These are phyloP conservation scores for Xylariaceae sp. DNA, from an alignment of 2,329 filamentous ascomycete genomes.

Conservation along the genomic window DNA sequence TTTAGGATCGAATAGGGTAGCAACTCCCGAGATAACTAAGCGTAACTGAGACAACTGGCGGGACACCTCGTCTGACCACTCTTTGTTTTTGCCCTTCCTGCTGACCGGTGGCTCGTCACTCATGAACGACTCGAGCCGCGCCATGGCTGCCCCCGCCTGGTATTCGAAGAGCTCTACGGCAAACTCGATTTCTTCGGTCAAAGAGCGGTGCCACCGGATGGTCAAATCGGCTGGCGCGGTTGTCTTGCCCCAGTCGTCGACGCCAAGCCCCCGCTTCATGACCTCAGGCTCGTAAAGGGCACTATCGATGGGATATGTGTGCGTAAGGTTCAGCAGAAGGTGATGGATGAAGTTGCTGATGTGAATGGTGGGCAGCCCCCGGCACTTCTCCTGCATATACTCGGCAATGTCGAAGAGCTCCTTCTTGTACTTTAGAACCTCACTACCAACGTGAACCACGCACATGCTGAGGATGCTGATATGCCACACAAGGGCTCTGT, in stretches of 20 bases:
- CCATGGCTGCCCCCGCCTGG: slow-evolving; percentile 69
- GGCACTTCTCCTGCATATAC: slow-evolving; percentile 95
- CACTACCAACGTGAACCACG: slow-evolving; percentile 87
- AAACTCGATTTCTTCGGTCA: slow-evolving; percentile 73
- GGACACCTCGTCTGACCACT: slow-evolving; percentile 96
- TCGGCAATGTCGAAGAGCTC: slow-evolving; percentile 85
- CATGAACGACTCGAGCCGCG: slow-evolving; percentile 71
- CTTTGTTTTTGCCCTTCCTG: slow-evolving; percentile 90
- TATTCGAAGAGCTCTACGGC: slow-evolving; percentile 83
- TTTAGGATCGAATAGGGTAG: slow-evolving; percentile 78
- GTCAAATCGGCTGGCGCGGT: slow-evolving; percentile 67
- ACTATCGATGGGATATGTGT: slow-evolving; percentile 88
- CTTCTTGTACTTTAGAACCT: slow-evolving; percentile 80
- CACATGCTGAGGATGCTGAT: slow-evolving; percentile 97
- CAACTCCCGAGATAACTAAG: slow-evolving; percentile 84
- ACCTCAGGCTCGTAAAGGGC: slow-evolving; percentile 77
- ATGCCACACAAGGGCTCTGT: slow-evolving; percentile 92
- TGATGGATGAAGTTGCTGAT: slow-evolving; percentile 98
- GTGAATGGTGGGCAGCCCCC: slow-evolving; percentile 88
- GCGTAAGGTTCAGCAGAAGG: slow-evolving; percentile 84
- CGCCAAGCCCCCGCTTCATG: slow-evolving; percentile 61
- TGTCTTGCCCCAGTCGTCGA: slow-evolving; percentile 78
- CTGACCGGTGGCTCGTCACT: slow-evolving; percentile 75
- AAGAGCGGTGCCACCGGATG: slow-evolving; percentile 86
- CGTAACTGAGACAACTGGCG: slow-evolving; percentile 81